phyloP scores from a whole-genome alignment of 768 basidiomycete species.

The Candolleomyces aberdarensis region DNA sequence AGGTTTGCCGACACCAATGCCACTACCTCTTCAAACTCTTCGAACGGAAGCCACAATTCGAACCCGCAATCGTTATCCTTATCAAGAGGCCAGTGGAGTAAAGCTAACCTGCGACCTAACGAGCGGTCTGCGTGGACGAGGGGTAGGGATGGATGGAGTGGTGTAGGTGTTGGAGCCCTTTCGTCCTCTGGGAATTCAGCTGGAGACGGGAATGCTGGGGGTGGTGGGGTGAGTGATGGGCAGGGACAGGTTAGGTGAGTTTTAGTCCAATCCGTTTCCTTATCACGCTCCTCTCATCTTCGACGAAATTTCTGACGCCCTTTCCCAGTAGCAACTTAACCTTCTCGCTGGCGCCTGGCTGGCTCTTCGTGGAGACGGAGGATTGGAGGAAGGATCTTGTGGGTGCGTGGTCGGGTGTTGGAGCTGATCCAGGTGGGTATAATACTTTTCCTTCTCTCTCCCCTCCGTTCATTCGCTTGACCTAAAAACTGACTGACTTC shows the following conservation, averaged over 20 bases:
- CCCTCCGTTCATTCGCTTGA: background rate
- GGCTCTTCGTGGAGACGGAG: conserved; percentile 74
- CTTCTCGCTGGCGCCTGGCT: conserved; percentile 71
- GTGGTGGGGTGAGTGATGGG: conserved; percentile 38
- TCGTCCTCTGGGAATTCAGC: conserved; percentile 33
- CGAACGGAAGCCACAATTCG: background rate
- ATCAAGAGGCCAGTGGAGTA: conserved; percentile 34
- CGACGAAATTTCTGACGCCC: background rate
- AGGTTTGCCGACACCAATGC: conserved; percentile 39
- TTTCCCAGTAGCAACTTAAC: conserved; percentile 70
- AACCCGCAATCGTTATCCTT: background rate
- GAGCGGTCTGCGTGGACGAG: conserved; percentile 71
- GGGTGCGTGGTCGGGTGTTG: conserved; percentile 51
- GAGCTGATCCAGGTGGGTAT: conserved; percentile 27
- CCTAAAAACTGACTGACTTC: background rate
- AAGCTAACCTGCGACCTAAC: conserved; percentile 34
- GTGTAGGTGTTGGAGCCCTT: conserved; percentile 32
- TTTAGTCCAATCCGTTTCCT: conserved; percentile 3
- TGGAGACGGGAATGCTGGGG: conserved; percentile 32
- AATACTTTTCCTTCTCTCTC: background rate
- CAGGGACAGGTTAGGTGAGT: conserved; percentile 60
- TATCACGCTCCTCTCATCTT: background rate
- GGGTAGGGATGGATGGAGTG: conserved; percentile 69
- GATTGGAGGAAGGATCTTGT: conserved; percentile 70
- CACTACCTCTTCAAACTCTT: background rate